Percentiles rank a stretch among this genome's conserved stretches.
Evolutionary conservation across 352 stramenopile species (phyloP).

Genomic region (Globisporangium solare): DNA sequence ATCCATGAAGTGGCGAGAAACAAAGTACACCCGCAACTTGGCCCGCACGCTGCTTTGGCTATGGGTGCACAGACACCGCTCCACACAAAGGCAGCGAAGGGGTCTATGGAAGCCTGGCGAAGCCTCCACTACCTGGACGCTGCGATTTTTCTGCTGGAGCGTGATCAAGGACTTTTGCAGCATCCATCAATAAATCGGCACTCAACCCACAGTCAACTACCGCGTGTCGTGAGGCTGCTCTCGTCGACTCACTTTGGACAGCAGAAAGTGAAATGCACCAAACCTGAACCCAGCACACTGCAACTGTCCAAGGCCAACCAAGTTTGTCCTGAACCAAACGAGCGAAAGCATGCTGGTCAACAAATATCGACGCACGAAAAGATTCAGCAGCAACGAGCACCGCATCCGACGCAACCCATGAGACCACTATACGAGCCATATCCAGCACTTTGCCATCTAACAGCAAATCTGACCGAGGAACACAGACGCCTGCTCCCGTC

Average conservation of each 20-base stretch:
- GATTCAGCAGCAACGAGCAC: neutral
- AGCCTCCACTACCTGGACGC: slow-evolving; percentile 4
- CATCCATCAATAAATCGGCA: neutral
- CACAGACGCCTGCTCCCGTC: neutral
- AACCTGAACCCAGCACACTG: neutral
- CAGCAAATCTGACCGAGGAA: no score
- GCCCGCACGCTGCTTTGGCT: neutral
- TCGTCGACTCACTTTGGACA: neutral
- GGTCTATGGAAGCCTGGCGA: no score
- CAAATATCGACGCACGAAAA: neutral
- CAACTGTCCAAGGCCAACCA: neutral
- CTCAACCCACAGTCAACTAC: neutral
- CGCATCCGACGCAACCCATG: neutral
- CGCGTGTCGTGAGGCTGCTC: neutral
- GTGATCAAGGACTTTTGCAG: neutral
- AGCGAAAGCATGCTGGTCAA: neutral
- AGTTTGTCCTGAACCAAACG: neutral
- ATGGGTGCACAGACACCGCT: no score
- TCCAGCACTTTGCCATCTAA: no score
- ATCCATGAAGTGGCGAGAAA: neutral
- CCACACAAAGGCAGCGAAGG: neutral
- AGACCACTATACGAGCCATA: neutral
- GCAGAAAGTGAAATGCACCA: neutral
- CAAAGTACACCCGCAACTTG: neutral
- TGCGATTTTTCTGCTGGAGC: neutral